Conservation (phyloP, 164 flowering plant genomes). For the Aristolochia californica region DNA sequence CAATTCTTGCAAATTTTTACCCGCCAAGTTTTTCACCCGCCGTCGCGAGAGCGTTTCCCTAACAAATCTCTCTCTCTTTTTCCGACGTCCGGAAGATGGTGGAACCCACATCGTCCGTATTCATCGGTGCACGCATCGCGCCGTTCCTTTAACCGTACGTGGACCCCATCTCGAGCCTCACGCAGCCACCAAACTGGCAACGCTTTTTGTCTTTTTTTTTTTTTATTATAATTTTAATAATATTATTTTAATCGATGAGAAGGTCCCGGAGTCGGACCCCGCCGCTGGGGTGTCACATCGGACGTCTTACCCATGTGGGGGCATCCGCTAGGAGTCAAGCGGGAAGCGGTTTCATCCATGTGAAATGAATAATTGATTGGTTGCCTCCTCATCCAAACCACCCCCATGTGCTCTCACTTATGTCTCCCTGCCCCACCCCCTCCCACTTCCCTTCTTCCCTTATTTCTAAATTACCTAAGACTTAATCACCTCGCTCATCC, state of each 20-base stretch:
- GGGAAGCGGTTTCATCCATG: background rate
- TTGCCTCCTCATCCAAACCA: slow-evolving; percentile 7
- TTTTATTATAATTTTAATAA: background rate
- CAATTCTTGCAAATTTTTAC: background rate
- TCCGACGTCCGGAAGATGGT: background rate
- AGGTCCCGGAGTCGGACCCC: background rate
- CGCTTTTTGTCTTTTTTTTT: background rate
- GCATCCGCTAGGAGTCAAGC: background rate
- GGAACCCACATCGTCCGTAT: slow-evolving; percentile 32
- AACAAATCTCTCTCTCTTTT: background rate
- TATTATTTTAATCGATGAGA: background rate
- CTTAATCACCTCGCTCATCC: too few species aligned
- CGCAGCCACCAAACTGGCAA: background rate
- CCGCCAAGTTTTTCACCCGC: background rate
- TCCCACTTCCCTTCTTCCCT: background rate
- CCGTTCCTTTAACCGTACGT: slow-evolving; percentile 34
- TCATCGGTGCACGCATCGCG: slow-evolving; percentile 48
- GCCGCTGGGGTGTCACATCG: slow-evolving; percentile 4
- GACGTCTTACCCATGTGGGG: background rate
- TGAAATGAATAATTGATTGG: slow-evolving; percentile 7
- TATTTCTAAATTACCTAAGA: background rate
- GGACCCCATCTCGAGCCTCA: slow-evolving; percentile 20
- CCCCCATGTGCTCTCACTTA: slow-evolving; percentile 9
- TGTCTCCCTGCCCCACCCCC: background rate
- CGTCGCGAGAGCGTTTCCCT: background rate